Evolutionary conservation across 306 rosid species (phyloP).

Genomic region (Prunus mume): DNA sequence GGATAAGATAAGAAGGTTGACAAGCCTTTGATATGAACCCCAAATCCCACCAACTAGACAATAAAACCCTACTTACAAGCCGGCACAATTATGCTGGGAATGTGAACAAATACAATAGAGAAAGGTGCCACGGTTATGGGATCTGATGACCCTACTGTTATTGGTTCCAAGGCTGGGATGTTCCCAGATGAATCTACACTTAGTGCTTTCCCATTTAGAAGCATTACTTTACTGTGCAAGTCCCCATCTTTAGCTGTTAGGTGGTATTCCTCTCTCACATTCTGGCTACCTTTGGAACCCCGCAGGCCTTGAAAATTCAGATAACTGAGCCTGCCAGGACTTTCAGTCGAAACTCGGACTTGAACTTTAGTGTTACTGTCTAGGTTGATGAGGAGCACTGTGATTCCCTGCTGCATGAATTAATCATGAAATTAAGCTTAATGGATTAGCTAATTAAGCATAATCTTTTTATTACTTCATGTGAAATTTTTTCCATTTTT

Average conservation of each 20-base stretch:
- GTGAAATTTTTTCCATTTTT: background rate
- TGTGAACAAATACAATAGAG: conserved; percentile 65
- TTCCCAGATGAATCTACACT: conserved; percentile 45
- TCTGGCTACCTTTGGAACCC: conserved; percentile 1
- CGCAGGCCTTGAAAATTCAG: conserved; percentile 13
- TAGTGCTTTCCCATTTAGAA: conserved; percentile 55
- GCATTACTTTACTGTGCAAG: conserved; percentile 52
- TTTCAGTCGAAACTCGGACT: conserved; percentile 23
- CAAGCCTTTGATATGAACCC: background rate
- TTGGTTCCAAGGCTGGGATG: conserved; percentile 56
- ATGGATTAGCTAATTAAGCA: background rate
- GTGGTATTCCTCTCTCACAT: conserved; percentile 62
- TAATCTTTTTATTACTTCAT: background rate
- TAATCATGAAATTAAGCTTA: background rate
- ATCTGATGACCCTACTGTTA: conserved; percentile 30
- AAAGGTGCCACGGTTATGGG: conserved; percentile 55
- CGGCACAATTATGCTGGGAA: conserved; percentile 39
- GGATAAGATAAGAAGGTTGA: background rate
- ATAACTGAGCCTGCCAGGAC: background rate
- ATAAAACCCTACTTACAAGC: conserved; percentile 32
- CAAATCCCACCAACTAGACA: background rate
- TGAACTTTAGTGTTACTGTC: conserved; percentile 42
- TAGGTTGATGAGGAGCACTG: conserved; percentile 56
- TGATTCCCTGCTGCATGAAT: conserved; percentile 53
- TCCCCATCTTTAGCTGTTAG: conserved; percentile 47